Base-by-base conservation (phyloP, 1,284 basidiomycete genomes). In the Ganoderma boninense region DNA sequence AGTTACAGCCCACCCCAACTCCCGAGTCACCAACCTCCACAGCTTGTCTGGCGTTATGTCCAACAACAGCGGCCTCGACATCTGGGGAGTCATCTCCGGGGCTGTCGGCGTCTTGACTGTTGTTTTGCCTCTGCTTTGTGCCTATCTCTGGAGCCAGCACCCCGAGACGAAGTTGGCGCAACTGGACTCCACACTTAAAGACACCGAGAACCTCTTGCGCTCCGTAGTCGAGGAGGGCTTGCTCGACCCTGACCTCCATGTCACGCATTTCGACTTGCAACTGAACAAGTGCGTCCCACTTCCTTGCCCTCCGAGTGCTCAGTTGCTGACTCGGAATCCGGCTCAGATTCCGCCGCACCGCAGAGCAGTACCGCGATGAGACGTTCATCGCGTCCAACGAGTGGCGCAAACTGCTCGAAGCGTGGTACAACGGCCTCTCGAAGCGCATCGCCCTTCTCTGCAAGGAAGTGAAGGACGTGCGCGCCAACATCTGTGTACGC, bases 161-260 rank as follows among this genome's bases (percentile, higher is more conserved):
- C 62, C 62, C 18, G 29, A 26, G 14, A 26, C 43, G 4, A 63
- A 63, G 62, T 14, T 63, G 14, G 43, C 16, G 13, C 13, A 49
- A 14, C 62, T 63, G 14, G 62, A 63, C 0, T 16, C 43, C 0
- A 32, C 62, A 5, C 32, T 63, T 0, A 32, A 29, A 5, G 62
- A 63, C n/a, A 63, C 62, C 13, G 62, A 63, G 11, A 29, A 29
- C 26, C 26, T 29, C 26, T 29, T 29, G 26, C 26, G 26, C 1
- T 29, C 26, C 26, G 26, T 29, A 29, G 26, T 29, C 26, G 26
- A 29, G 26, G 26, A 29, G 26, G 26, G 26, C 26, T 29, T 66
- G 1, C 61, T 32, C 0, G 18, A 38, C 35, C 66, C 61, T 7
- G 56, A 73, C 73, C 76, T 66, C 68, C 78, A 78, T 11, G 77